Conservation (phyloP, 441 rosid species). For the Monsonia emarginata region DNA sequence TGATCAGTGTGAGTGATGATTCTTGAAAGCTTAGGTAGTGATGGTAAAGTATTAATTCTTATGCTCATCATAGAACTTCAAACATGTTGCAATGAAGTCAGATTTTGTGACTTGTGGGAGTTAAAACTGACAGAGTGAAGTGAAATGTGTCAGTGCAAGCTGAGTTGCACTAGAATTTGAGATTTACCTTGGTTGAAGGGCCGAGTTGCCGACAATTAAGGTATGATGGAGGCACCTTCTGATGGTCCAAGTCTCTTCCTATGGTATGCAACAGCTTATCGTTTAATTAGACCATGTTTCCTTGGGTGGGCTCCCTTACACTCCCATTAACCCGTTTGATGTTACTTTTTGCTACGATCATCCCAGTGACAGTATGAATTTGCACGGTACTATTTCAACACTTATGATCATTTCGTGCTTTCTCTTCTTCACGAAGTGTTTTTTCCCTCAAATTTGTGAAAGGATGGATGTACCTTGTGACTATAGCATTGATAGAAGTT, state of each 20-base stretch:
- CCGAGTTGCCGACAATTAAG: not conserved
- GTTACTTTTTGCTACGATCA: slow-evolving; percentile 5
- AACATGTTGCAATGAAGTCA: not conserved
- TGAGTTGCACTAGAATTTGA: slow-evolving; percentile 3
- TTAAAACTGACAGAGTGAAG: slow-evolving; percentile 1
- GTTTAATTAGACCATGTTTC: slow-evolving; percentile 6
- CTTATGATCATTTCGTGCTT: not conserved
- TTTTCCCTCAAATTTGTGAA: not conserved
- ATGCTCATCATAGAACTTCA: not conserved
- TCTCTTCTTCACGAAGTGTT: not conserved
- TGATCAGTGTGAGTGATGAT: not conserved
- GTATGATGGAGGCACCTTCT: slow-evolving; percentile 7
- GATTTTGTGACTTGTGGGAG: not conserved
- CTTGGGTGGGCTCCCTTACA: slow-evolving; percentile 7
- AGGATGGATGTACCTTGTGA: not conserved
- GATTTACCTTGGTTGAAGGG: slow-evolving; percentile 11
- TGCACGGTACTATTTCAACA: slow-evolving; percentile 2
- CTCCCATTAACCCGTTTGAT: slow-evolving; percentile 8
- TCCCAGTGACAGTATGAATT: not conserved
- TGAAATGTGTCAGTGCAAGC: slow-evolving; percentile 1
- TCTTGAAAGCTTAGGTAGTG: slow-evolving; percentile 5
- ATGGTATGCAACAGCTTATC: slow-evolving; percentile 7
- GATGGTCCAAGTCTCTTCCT: slow-evolving; percentile 17
- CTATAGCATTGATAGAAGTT: not conserved
- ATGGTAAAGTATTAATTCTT: not conserved